These are phyloP conservation scores for Arthonia radiata DNA, from an alignment of 495 filamentous ascomycete species.

Conservation along the genomic window DNA sequence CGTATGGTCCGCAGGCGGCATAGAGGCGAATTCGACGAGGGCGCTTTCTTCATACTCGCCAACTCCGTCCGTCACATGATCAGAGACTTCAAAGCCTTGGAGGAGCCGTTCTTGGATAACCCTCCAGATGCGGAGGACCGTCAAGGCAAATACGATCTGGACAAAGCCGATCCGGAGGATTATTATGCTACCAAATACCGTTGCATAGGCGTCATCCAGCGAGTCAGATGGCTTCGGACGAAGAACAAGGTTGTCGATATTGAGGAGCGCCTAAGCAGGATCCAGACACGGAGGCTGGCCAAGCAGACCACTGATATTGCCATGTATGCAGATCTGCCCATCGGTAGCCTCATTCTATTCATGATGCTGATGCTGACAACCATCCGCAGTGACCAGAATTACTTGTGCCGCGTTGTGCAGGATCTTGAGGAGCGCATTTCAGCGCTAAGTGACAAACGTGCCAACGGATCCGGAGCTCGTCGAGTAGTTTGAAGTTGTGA, in stretches of 20 bases:
- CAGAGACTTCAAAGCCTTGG: constrained; percentile 6
- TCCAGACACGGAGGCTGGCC: constrained; percentile 9
- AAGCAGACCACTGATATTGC: too few relatives aligned
- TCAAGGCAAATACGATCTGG: constrained; percentile 1
- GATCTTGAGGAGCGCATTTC: too few relatives aligned
- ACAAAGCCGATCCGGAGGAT: constrained; percentile 2
- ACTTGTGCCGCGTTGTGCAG: too few relatives aligned
- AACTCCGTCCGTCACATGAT: constrained; percentile 7
- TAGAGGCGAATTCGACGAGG: neutral
- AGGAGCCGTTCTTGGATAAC: constrained; percentile 9
- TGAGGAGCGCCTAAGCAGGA: constrained; percentile 6
- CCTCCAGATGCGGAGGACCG: constrained; percentile 1
- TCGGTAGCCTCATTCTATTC: too few relatives aligned
- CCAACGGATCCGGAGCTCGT: too few relatives aligned
- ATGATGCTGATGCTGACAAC: too few relatives aligned
- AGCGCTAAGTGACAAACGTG: too few relatives aligned
- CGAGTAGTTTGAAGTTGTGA: too few relatives aligned
- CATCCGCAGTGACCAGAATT: too few relatives aligned
- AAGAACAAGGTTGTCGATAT: constrained; percentile 7
- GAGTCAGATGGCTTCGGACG: constrained; percentile 7
- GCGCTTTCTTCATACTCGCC: constrained; percentile 5
- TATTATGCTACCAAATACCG: constrained; percentile 5
- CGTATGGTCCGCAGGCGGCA: constrained; percentile 1
- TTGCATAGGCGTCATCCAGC: constrained; percentile 3
- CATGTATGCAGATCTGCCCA: too few relatives aligned